Evolutionary conservation across 192 early-diverging fungal genomes (phyloP).

Genomic region (Backusella morwellensis): DNA sequence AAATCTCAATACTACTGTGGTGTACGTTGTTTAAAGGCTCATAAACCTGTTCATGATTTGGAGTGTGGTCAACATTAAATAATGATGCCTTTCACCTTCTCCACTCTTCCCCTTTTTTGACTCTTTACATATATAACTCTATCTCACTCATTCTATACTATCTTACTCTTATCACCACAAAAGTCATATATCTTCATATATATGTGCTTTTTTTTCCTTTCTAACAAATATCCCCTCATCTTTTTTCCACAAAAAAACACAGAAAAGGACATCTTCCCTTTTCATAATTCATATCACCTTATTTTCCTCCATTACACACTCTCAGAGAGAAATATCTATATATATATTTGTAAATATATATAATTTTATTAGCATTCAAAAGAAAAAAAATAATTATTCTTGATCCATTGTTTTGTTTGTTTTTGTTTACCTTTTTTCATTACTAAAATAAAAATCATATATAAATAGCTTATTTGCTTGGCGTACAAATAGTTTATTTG

Average conservation of each 20-base stretch:
- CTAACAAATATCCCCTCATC: neutral
- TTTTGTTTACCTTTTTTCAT: neutral
- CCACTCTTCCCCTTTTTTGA: neutral
- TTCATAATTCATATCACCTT: neutral
- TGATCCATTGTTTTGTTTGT: neutral
- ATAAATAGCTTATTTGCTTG: neutral
- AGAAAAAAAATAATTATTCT: neutral
- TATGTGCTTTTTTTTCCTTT: neutral
- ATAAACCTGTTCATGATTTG: constrained; percentile 18
- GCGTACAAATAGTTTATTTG: neutral
- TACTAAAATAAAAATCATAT: neutral
- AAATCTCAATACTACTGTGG: constrained; percentile 28
- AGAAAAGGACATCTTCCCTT: neutral
- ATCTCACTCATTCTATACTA: neutral
- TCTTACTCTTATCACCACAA: neutral
- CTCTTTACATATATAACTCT: neutral
- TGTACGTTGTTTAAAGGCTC: constrained; percentile 19
- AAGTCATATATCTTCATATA: neutral
- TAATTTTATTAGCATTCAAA: neutral
- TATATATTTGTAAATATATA: neutral
- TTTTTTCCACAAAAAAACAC: neutral
- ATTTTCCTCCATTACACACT: neutral
- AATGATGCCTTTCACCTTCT: neutral
- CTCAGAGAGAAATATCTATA: neutral
- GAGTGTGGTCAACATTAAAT: neutral